Evolutionary conservation across 352 stramenopile species (phyloP).

Genomic region (Phytophthora pini): DNA sequence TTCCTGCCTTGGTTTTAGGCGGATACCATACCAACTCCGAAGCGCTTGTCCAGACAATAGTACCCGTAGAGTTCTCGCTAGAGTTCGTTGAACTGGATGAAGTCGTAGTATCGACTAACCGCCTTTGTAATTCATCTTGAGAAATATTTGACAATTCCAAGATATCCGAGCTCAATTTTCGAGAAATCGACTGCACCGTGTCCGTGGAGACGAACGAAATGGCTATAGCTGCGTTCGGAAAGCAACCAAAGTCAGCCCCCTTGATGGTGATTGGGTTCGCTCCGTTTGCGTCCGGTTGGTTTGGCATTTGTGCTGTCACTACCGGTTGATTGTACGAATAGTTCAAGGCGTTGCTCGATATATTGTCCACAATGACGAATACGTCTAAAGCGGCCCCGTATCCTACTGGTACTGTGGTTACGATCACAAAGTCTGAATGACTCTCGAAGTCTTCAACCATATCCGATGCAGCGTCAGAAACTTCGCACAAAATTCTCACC

Average conservation of each 20-base stretch:
- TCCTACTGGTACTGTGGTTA: conserved; percentile 50
- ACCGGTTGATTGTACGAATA: conserved; percentile 73
- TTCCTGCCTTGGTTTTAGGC: conserved; percentile 62
- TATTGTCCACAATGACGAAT: conserved; percentile 55
- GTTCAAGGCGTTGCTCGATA: conserved; percentile 52
- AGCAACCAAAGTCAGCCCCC: conserved; percentile 71
- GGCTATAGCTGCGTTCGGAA: conserved; percentile 59
- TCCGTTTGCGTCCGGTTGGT: conserved; percentile 69
- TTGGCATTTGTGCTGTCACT: conserved; percentile 64
- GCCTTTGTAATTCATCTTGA: conserved; percentile 3
- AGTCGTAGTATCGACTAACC: conserved; percentile 11
- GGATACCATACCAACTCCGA: conserved; percentile 61
- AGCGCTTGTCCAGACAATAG: conserved; percentile 57
- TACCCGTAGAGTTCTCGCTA: conserved; percentile 32
- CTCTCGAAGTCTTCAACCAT: conserved; percentile 41
- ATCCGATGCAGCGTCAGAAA: conserved; percentile 1
- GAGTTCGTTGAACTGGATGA: conserved; percentile 15
- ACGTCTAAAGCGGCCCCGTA: conserved; percentile 52
- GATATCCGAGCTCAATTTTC: conserved; percentile 11
- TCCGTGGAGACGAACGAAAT: conserved; percentile 48
- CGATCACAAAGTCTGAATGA: conserved; percentile 62
- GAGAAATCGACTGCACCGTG: conserved; percentile 21
- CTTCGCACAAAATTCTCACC: conserved; percentile 44
- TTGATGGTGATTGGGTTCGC: conserved; percentile 66
- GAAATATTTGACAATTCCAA: conserved; percentile 7